These are phyloP conservation scores for Jimgerdemannia lactiflua DNA, from an alignment of 192 early-diverging fungal genomes.

Conservation along the genomic window DNA sequence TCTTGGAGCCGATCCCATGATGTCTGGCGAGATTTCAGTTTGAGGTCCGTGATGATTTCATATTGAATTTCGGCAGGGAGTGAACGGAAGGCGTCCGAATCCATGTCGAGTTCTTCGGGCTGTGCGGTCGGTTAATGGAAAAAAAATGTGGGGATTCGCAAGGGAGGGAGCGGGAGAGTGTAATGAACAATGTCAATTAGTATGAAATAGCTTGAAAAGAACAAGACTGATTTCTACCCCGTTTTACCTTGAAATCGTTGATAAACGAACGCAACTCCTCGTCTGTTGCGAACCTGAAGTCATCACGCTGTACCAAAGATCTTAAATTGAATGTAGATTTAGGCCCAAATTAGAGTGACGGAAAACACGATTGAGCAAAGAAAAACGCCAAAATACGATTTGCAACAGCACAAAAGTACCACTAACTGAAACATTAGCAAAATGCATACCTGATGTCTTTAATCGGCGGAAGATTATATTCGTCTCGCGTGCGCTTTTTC, in stretches of 20 bases:
- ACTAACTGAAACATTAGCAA: too few species aligned
- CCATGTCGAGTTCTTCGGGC: slow-evolving; percentile 62
- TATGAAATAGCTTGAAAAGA: too few species aligned
- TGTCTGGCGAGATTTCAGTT: slow-evolving; percentile 74
- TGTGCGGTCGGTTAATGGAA: slow-evolving; percentile 22
- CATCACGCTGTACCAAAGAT: slow-evolving; percentile 22
- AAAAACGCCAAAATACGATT: too few species aligned
- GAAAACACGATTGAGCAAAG: slow-evolving; percentile 13
- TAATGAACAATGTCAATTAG: too few species aligned
- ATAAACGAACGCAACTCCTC: slow-evolving; percentile 53
- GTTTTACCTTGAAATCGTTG: slow-evolving; percentile 30
- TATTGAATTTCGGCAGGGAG: slow-evolving; percentile 86
- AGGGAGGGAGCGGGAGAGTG: too few species aligned
- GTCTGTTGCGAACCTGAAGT: slow-evolving; percentile 54
- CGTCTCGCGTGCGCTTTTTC: slow-evolving; percentile 40
- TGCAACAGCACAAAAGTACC: not conserved
- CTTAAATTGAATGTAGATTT: not conserved
- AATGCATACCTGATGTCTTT: slow-evolving; percentile 30
- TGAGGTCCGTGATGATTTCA: slow-evolving; percentile 90
- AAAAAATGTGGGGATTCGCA: not conserved
- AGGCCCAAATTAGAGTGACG: not conserved
- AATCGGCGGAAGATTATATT: slow-evolving; percentile 54
- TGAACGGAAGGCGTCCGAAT: slow-evolving; percentile 70
- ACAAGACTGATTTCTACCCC: too few species aligned
- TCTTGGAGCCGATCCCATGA: slow-evolving; percentile 66